Evolutionary conservation across 345 rosid species (phyloP).

Genomic region (Eucalyptus regnans): DNA sequence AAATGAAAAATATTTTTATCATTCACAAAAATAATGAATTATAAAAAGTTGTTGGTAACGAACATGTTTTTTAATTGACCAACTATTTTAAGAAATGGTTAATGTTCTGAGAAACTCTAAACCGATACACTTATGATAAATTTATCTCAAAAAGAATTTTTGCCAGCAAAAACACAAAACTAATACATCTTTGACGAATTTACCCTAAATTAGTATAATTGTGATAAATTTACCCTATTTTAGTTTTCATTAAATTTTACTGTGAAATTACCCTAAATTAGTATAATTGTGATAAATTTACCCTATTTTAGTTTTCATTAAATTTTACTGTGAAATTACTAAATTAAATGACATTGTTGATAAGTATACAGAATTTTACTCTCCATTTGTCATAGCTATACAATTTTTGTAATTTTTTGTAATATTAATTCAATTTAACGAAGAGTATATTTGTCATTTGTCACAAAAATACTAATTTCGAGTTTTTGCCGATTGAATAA

Average conservation of each 20-base stretch:
- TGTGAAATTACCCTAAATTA: too few species aligned
- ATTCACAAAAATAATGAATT: background rate
- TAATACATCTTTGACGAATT: too few species aligned
- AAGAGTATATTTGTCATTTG: accelerated
- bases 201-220: accelerated
- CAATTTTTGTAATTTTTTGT: too few species aligned
- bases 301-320: accelerated
- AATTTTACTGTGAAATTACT: accelerated
- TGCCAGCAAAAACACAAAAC: accelerated
- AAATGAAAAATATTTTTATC: background rate
- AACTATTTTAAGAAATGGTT: background rate
- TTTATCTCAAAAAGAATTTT: accelerated
- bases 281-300: too few species aligned
- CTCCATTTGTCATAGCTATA: accelerated
- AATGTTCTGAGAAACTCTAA: accelerated
- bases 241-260: accelerated
- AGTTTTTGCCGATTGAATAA: accelerated
- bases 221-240: accelerated
- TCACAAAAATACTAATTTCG: accelerated
- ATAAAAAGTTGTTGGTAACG: background rate
- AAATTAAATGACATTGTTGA: too few species aligned
- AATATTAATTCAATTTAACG: accelerated
- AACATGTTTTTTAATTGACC: background rate
- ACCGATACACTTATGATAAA: accelerated
- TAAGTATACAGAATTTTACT: accelerated